phyloP scores from a whole-genome alignment of 2,329 filamentous ascomycete species.

The Teratosphaeria zuluensis region DNA sequence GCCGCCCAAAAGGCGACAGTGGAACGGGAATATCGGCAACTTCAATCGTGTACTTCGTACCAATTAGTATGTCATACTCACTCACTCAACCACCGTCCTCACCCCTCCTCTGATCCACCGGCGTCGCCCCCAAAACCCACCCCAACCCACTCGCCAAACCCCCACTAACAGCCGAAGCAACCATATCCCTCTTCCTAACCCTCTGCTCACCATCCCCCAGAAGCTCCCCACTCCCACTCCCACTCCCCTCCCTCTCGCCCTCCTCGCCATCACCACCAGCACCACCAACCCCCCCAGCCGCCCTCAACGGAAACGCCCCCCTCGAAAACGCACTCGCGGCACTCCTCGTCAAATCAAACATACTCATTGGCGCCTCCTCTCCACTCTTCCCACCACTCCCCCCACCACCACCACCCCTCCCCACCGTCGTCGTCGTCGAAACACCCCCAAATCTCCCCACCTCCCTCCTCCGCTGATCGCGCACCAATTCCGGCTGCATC shows the following conservation, averaged over 20 bases:
- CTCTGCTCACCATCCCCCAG: slow-evolving; percentile 26
- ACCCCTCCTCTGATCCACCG: slow-evolving; percentile 12
- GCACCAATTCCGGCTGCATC: slow-evolving; percentile 18
- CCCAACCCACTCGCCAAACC: slow-evolving; percentile 53
- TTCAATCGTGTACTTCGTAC: no score
- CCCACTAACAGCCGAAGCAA: slow-evolving; percentile 54
- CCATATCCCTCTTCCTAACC: slow-evolving; percentile 62
- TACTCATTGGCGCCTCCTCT: slow-evolving; percentile 42
- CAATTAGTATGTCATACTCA: no score
- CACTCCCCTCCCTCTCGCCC: slow-evolving; percentile 12
- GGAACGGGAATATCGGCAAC: no score
- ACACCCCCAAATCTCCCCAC: slow-evolving; percentile 21
- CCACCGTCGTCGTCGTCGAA: not conserved
- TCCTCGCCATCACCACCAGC: not conserved
- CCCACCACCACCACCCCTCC: not conserved
- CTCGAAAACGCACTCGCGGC: slow-evolving; percentile 37
- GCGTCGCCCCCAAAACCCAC: slow-evolving; percentile 50
- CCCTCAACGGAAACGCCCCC: slow-evolving; percentile 3
- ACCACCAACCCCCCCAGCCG: not conserved
- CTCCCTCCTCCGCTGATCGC: slow-evolving; percentile 33
- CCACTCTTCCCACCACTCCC: slow-evolving; percentile 25
- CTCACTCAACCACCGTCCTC: no score
- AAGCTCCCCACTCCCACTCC: no score
- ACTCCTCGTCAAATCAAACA: slow-evolving; percentile 43
- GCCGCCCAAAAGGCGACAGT: no score